Percentiles rank a stretch among this genome's conserved stretches.
phyloP scores from a whole-genome alignment of 768 basidiomycete genomes.

The Gymnopilus dilepis region DNA sequence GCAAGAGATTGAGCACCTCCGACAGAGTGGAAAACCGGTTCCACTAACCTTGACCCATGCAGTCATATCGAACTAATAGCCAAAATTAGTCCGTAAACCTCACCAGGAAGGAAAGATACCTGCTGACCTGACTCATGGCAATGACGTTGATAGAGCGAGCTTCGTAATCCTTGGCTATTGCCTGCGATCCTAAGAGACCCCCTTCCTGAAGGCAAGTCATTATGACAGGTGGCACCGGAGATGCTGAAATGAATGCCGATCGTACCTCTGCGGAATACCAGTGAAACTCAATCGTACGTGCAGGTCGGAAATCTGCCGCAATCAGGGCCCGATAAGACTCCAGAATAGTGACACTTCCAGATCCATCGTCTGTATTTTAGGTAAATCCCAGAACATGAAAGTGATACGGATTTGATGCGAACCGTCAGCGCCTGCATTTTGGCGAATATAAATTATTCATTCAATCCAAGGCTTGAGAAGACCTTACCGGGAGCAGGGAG shows the following conservation, averaged over 20 bases:
- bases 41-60: conserved; percentile 84
- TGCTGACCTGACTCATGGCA: conserved; percentile 80
- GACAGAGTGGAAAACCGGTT: conserved; percentile 23
- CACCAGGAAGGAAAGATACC: conserved; percentile 11
- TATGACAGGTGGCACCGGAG: conserved; percentile 8
- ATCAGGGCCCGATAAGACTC: conserved; percentile 78
- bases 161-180: conserved; percentile 80
- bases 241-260: conserved; percentile 16
- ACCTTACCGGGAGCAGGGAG: conserved; percentile 72
- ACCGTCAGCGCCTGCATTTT: conserved; percentile 55
- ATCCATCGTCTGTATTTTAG: conserved; percentile 66
- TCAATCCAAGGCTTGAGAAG: conserved; percentile 12
- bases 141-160: conserved; percentile 65
- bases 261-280: conserved; percentile 83
- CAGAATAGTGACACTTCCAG: conserved; percentile 79
- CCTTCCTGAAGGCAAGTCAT: conserved; percentile 59
- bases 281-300: conserved; percentile 75
- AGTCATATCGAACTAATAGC: conserved; percentile 82
- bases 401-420: conserved; percentile 20
- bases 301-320: conserved; percentile 69
- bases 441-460: too few relatives aligned
- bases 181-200: conserved; percentile 88
- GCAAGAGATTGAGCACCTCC: conserved; percentile 22
- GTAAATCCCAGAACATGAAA: conserved; percentile 27
- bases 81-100: conserved; percentile 20